A percentile compares a stretch with the other conserved stretches of the same genome.
Conservation (phyloP, 768 basidiomycete species). For the Megacollybia marginata region DNA sequence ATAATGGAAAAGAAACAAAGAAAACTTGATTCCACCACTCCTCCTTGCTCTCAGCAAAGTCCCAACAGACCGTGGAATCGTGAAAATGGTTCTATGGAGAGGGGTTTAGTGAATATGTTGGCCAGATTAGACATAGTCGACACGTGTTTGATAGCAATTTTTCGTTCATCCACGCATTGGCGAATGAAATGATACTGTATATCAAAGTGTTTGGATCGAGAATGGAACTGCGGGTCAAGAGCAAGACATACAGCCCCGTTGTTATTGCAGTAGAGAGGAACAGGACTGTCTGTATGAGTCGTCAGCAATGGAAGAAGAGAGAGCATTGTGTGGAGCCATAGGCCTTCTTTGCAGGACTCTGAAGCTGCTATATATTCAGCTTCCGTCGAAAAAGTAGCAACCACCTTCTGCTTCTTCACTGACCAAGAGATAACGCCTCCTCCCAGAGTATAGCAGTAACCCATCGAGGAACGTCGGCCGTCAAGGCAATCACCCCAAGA, state of each 20-base stretch:
- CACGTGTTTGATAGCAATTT: background rate
- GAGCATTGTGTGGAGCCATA: background rate
- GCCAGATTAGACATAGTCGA: background rate
- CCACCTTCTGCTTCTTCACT: too few species aligned
- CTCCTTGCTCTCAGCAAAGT: too few species aligned
- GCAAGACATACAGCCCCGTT: conserved; percentile 15
- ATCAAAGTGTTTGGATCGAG: conserved; percentile 25
- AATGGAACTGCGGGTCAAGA: conserved; percentile 17
- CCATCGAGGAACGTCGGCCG: too few species aligned
- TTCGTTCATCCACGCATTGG: conserved; percentile 9
- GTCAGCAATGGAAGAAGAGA: background rate
- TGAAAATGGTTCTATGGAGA: background rate
- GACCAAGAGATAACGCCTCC: too few species aligned
- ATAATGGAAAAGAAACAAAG: too few species aligned
- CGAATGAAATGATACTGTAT: conserved; percentile 21
- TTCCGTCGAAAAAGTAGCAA: too few species aligned
- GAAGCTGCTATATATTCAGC: too few species aligned
- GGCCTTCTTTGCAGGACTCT: too few species aligned
- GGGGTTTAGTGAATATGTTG: background rate
- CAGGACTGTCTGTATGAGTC: background rate
- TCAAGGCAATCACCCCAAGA: too few species aligned
- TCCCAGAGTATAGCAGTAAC: too few species aligned
- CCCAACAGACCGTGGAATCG: background rate
- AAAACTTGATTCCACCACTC: too few species aligned
- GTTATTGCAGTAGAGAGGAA: conserved; percentile 14